phyloP scores from a whole-genome alignment of 1,139 yeast species.

The Kodamaea arcana region DNA sequence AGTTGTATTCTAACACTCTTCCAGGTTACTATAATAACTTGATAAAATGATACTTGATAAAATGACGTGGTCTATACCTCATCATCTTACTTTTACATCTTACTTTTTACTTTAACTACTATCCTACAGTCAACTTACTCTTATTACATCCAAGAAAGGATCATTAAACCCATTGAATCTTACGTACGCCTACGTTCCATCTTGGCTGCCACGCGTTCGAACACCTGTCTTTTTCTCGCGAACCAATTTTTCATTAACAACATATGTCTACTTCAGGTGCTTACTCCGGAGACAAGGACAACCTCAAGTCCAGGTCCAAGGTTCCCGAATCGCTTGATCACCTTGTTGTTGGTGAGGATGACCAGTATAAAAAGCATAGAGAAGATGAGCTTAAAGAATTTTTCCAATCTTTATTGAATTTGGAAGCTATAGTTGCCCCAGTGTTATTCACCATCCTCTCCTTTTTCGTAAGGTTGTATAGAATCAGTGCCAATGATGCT shows the following conservation, averaged over 20 bases:
- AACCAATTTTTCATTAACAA: background rate
- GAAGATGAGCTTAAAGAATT: conserved; percentile 31
- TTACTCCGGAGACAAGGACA: conserved; percentile 16
- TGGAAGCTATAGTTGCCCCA: conserved; percentile 42
- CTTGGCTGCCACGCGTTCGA: background rate
- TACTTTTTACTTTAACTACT: too few relatives aligned
- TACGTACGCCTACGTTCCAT: too few relatives aligned
- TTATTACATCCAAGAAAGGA: too few relatives aligned
- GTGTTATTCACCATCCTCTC: conserved; percentile 45
- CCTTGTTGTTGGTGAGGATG: conserved; percentile 16
- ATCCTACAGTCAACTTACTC: too few relatives aligned
- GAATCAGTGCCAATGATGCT: conserved; percentile 45
- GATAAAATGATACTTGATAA: too few relatives aligned
- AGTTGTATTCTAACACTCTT: too few relatives aligned
- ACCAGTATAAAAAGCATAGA: conserved; percentile 22
- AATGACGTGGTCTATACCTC: too few relatives aligned
- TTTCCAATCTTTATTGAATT: conserved; percentile 24
- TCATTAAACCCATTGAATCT: too few relatives aligned
- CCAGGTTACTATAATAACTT: too few relatives aligned
- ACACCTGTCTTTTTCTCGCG: background rate
- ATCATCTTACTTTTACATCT: too few relatives aligned
- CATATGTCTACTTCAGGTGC: conserved; percentile 29
- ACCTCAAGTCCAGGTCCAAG: conserved; percentile 19
- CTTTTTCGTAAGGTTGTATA: conserved; percentile 50
- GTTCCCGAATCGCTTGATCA: conserved; percentile 1